Evolutionary conservation across 2,329 filamentous ascomycete species (phyloP).

Genomic region (Cladorrhinum sp.): DNA sequence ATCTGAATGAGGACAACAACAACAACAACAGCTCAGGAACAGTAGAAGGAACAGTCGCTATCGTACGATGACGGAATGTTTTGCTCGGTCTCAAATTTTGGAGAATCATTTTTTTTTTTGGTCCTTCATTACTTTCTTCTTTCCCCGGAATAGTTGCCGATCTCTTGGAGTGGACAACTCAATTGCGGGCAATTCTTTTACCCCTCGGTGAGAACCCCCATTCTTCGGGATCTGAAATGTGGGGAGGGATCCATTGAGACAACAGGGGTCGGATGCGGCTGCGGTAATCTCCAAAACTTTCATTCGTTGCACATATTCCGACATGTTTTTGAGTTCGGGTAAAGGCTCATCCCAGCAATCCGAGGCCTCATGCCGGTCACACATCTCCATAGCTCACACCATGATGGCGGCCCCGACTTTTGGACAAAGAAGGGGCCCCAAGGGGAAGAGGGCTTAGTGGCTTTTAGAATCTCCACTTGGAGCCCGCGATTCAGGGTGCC

Average conservation of each 20-base stretch:
- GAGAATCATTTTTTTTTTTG: background rate
- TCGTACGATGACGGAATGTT: slow-evolving; percentile 10
- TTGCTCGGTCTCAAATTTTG: background rate
- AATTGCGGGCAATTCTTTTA: slow-evolving; percentile 11
- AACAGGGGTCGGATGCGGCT: slow-evolving; percentile 16
- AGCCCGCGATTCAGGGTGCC: background rate
- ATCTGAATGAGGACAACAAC: background rate
- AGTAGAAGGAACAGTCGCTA: background rate
- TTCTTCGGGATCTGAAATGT: slow-evolving; percentile 13
- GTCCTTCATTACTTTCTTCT: background rate
- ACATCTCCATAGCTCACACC: slow-evolving; percentile 1
- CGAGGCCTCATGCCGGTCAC: slow-evolving; percentile 7
- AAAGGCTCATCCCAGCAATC: slow-evolving; percentile 19
- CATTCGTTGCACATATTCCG: background rate
- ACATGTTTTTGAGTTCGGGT: slow-evolving; percentile 6
- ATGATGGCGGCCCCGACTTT: background rate
- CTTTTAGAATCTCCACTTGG: background rate
- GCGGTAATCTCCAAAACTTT: slow-evolving; percentile 2
- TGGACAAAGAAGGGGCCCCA: background rate
- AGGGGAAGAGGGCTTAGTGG: background rate
- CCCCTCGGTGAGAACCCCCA: slow-evolving; percentile 9
- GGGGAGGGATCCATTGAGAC: slow-evolving; percentile 4
- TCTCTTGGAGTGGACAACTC: background rate
- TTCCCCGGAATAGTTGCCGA: slow-evolving; percentile 2
- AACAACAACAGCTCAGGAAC: background rate